A percentile compares a stretch with the other conserved stretches of the same genome.
phyloP scores from a whole-genome alignment of 192 early-diverging fungal genomes.

The Coemansia biformis region DNA sequence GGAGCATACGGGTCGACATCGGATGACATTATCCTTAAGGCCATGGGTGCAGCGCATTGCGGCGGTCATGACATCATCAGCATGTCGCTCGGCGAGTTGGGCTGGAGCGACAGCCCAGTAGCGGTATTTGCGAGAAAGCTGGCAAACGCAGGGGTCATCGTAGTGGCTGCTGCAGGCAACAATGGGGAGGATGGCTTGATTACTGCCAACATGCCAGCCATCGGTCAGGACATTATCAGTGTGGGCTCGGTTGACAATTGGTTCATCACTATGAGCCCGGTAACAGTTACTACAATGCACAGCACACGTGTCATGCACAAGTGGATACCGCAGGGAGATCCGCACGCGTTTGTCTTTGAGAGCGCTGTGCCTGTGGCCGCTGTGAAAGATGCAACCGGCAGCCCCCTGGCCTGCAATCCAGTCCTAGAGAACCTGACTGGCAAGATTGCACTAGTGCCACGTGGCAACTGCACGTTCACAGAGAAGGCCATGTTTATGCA shows the following conservation, averaged over 20 bases:
- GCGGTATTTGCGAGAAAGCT: conserved; percentile 48
- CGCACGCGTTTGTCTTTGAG: conserved; percentile 4
- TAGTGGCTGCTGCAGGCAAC: conserved; percentile 73
- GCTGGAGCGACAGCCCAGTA: conserved; percentile 53
- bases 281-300: conserved; percentile 11
- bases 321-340: not conserved
- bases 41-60: conserved; percentile 51
- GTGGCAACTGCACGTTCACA: conserved; percentile 44
- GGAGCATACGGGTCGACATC: no score
- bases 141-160: conserved; percentile 49
- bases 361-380: conserved; percentile 10
- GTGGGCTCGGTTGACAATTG: conserved; percentile 58
- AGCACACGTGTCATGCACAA: conserved; percentile 2
- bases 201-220: conserved; percentile 50
- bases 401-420: conserved; percentile 7
- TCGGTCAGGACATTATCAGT: conserved; percentile 52
- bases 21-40: conserved; percentile 56
- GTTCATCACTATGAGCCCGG: conserved; percentile 31
- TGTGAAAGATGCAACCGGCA: conserved; percentile 1
- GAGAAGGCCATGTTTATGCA: conserved; percentile 8
- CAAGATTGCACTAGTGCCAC: conserved; percentile 46
- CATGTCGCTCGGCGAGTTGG: conserved; percentile 58
- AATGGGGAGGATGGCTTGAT: conserved; percentile 58
- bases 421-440: conserved; percentile 27
- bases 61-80: conserved; percentile 57